These are phyloP conservation scores for Umbelopsis sp. DNA, from an alignment of 371 early-diverging fungal genomes.

Conservation along the genomic window DNA sequence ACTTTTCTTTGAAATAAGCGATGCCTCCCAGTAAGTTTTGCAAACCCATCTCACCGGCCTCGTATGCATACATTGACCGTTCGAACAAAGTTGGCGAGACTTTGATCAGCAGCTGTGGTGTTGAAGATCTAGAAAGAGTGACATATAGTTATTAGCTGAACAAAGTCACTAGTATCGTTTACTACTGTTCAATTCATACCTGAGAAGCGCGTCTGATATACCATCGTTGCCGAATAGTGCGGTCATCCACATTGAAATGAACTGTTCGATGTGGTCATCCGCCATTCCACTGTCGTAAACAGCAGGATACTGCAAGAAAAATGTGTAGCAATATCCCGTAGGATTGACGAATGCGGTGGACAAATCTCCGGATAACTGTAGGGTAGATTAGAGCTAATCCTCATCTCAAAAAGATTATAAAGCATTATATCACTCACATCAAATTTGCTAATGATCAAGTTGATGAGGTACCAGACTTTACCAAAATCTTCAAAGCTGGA, in stretches of 20 bases:
- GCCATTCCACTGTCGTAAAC: conserved; percentile 34
- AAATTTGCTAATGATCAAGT: conserved; percentile 34
- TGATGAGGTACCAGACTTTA: conserved; percentile 44
- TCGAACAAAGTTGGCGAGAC: conserved; percentile 42
- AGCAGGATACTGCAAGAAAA: conserved; percentile 34
- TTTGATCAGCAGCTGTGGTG: conserved; percentile 33
- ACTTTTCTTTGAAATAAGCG: conserved; percentile 39
- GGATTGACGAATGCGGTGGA: conserved; percentile 32
- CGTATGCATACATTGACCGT: conserved; percentile 27
- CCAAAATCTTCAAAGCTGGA: conserved; percentile 41
- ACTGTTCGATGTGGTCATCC: conserved; percentile 29
- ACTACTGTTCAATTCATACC: conserved; percentile 22
- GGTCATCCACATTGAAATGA: conserved; percentile 39
- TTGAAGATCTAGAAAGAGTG: conserved; percentile 24
- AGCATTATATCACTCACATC: conserved; percentile 29
- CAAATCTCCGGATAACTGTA: conserved; percentile 35
- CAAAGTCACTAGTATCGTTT: not conserved
- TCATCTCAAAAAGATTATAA: not conserved
- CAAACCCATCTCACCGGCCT: conserved; percentile 27
- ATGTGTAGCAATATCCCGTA: conserved; percentile 38
- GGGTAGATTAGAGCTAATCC: not conserved
- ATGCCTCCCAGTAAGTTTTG: conserved; percentile 32
- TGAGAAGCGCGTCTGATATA: conserved; percentile 38
- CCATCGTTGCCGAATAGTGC: conserved; percentile 38
- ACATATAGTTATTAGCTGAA: not conserved